Base-by-base conservation (phyloP, 495 filamentous ascomycete species). In the Cenococcum geophilum region DNA sequence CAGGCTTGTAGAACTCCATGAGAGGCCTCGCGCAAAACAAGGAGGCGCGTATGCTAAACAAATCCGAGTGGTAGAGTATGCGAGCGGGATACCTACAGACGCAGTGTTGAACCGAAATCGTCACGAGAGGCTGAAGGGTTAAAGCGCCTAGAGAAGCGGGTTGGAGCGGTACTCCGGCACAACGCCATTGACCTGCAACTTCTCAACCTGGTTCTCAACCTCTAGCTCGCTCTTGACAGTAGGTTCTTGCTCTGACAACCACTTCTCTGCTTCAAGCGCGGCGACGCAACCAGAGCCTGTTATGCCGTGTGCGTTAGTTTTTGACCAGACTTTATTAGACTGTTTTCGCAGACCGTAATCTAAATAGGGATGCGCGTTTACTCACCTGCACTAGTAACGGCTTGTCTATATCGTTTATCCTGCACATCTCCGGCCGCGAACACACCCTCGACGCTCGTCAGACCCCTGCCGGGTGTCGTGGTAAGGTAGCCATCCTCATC, bases 351-450 rank as follows among this genome's bases (percentile, higher is more conserved):
- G 6, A 6, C 35, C 32, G 21, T 55, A 35, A 42, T 1, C 35
- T 51, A 37, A 27, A 23, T 35, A 51, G 21, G 23, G 25, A 21
- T 27, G 37, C 45, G 36, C 22, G 21, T 23, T 10, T 35, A 82
- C 86, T 67, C 84, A 92, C 92, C 92, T 69, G 93, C 93, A 79
- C 90, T 96, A 55, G 93, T 98, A 68, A 98, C 92, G 58, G 93
- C 93, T 78, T 98, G 93, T 71, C 95, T 82, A 75, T 99, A 99
- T 68, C 87, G 85, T 83, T 97, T 97, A 72, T 99, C 95, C 78
- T 97, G 95, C 20, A 99, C 93, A 71, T 99, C 93, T 54, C 93
- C 93, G 48, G 92, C 92, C 55, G 93, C 93, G 73, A 97, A 99
- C 9, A 99, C 89, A 69, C 93, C 93, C 72, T 91, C 83, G 5